Percentiles rank a stretch among this genome's conserved stretches.
Evolutionary conservation across 805 yeast genomes (phyloP).

Genomic region (Saturnispora sekii): DNA sequence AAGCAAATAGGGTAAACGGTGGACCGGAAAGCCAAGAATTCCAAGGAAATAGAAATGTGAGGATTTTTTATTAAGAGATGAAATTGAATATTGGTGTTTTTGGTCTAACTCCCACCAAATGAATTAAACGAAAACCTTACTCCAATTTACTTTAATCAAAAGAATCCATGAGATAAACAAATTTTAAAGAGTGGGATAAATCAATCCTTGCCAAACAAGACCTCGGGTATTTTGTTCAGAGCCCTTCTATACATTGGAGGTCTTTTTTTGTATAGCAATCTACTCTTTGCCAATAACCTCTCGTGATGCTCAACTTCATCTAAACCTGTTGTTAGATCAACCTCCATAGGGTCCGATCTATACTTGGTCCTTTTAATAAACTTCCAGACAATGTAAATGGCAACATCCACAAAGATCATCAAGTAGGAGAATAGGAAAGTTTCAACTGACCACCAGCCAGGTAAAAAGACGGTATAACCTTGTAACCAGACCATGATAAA

Average conservation of each 20-base stretch:
- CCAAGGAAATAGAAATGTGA: too few species aligned
- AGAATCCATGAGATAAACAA: too few species aligned
- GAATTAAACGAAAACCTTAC: too few species aligned
- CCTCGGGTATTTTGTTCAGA: constrained; percentile 4
- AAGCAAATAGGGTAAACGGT: too few species aligned
- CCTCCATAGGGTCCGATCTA: constrained; percentile 33
- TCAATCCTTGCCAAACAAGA: constrained; percentile 13
- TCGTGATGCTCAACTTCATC: constrained; percentile 54
- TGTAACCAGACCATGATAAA: constrained; percentile 33
- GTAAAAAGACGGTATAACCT: constrained; percentile 45
- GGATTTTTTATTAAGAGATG: too few species aligned
- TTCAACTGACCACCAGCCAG: constrained; percentile 61
- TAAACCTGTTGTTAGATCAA: constrained; percentile 46
- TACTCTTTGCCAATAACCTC: constrained; percentile 13
- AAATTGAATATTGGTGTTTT: too few species aligned
- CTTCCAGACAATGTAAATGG: constrained; percentile 43
- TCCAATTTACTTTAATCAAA: too few species aligned
- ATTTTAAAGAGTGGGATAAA: too few species aligned
- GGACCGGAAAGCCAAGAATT: too few species aligned
- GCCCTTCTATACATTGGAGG: constrained; percentile 2
- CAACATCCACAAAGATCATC: constrained; percentile 52
- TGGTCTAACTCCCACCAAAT: too few species aligned
- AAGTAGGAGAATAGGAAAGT: constrained; percentile 60
- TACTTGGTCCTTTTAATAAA: constrained; percentile 38
- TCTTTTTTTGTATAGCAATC: constrained; percentile 5